phyloP scores from a whole-genome alignment of 768 basidiomycete species.

The Boletus sp. region DNA sequence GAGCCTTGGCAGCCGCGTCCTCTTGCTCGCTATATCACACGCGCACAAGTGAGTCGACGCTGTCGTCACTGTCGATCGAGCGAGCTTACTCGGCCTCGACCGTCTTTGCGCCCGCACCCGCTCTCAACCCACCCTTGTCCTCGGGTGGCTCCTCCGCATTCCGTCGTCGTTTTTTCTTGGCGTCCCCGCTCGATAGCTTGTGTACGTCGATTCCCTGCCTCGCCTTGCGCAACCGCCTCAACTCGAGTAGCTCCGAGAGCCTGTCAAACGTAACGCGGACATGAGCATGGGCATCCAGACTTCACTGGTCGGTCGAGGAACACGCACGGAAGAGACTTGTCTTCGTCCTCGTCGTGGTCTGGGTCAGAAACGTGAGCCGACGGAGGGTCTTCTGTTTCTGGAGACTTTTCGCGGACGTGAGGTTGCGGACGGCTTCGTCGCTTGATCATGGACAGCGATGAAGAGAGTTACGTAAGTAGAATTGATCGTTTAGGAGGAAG shows the following conservation, averaged over 20 bases:
- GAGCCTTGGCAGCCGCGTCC: slow-evolving; percentile 67
- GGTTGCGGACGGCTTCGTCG: slow-evolving; percentile 69
- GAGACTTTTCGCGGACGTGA: slow-evolving; percentile 51
- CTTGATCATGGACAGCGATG: slow-evolving; percentile 55
- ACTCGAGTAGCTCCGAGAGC: slow-evolving; percentile 79
- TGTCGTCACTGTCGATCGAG: too few relatives aligned
- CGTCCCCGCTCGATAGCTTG: slow-evolving; percentile 83
- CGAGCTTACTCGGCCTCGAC: slow-evolving; percentile 47
- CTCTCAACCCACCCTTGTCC: slow-evolving; percentile 55
- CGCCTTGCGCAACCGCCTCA: slow-evolving; percentile 70
- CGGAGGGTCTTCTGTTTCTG: slow-evolving; percentile 23
- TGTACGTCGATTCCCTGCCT: slow-evolving; percentile 83
- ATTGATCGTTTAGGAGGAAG: too few relatives aligned
- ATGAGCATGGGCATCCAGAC: not conserved
- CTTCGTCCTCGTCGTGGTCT: slow-evolving; percentile 26
- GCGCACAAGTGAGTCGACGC: too few relatives aligned
- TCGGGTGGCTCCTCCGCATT: slow-evolving; percentile 42
- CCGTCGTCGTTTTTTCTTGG: slow-evolving; percentile 65
- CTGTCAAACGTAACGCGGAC: slow-evolving; percentile 34
- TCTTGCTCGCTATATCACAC: slow-evolving; percentile 49
- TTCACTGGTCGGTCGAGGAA: not conserved
- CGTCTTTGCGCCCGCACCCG: slow-evolving; percentile 29
- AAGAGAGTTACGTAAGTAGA: slow-evolving; percentile 7
- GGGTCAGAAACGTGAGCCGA: slow-evolving; percentile 8
- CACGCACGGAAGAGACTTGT: slow-evolving; percentile 50